Base-by-base conservation (phyloP, 768 basidiomycete species). In the Auriscalpium orientale region DNA sequence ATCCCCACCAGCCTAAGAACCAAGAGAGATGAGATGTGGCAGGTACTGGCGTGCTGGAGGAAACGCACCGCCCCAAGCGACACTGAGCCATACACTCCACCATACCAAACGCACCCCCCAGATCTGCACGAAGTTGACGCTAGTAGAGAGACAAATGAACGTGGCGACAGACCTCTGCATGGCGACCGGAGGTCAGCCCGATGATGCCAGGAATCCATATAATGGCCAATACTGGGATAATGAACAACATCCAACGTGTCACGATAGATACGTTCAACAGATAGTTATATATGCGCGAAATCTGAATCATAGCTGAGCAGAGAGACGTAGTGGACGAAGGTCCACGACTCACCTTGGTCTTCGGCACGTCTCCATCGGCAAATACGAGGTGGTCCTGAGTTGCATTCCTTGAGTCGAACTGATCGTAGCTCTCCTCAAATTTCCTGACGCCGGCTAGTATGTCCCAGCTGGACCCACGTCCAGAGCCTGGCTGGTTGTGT, bases 31-130 rank as follows among this genome's bases (percentile, higher is more conserved):
- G 15, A 45, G 46, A 53, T 54, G 3, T 33, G 56, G 53, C 28
- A 56, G 33, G 15, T 44, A 28, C 11, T 7, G 11, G 15, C 44
- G 51, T 37, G 37, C 20, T 15, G 5, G n/a, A 28, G 36, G 18
- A 49, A 34, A 43, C 51, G 16, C 38, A 83, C 86, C 87, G 66
- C 70, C 81, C 92, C 92, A 95, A 5, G 81, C 72, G 35, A 94
- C 81, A 40, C 77, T 80, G 33, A 93, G 71, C 90, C 91, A 95
- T 55, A 91, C 83, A 56, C 85, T 88, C 89, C 89, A 93, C 81
- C 82, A 90, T 7, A 87, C 53, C 47, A 88, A 68, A 54, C 73
- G 72, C 10, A 85, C 76, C 35, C 76, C 76, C 81, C 82, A 86
- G 11, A 85, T 70, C 79, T 82, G 48, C n/a, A 16, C 35, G 18